Percentiles rank a stretch among this genome's conserved stretches.
Evolutionary conservation across 1,284 basidiomycete genomes (phyloP).

Genomic region (Meira miltonrushii): DNA sequence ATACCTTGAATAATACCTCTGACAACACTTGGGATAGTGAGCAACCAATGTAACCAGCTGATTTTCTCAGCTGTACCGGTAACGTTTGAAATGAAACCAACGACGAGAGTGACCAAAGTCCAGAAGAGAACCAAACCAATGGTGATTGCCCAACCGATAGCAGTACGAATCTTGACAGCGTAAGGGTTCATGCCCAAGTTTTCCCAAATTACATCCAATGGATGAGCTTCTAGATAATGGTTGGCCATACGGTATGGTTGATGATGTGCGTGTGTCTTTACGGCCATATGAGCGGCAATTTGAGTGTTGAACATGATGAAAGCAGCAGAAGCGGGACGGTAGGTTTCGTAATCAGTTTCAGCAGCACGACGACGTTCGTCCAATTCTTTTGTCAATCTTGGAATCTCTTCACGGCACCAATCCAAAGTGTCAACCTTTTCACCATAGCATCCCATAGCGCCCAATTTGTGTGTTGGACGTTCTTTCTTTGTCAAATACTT

Average conservation of each 20-base stretch:
- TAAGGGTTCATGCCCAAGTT: constrained; percentile 85
- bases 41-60: constrained; percentile 77
- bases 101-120: constrained; percentile 61
- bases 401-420: constrained; percentile 68
- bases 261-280: constrained; percentile 33
- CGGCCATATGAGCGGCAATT: constrained; percentile 60
- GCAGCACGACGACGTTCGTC: constrained; percentile 63
- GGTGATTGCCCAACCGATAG: constrained; percentile 57
- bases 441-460: constrained; percentile 61
- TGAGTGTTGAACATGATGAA: constrained; percentile 92
- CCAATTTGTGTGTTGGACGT: constrained; percentile 74
- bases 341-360: constrained; percentile 57
- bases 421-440: constrained; percentile 77
- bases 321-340: constrained; percentile 58
- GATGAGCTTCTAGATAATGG: constrained; percentile 40
- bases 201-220: constrained; percentile 76
- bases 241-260: constrained; percentile 42
- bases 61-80: constrained; percentile 64
- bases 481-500: constrained; percentile 47
- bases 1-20: constrained; percentile 72
- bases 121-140: constrained; percentile 65
- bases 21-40: constrained; percentile 58
- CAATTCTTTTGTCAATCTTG: constrained; percentile 58
- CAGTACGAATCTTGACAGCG: constrained; percentile 64
- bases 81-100: constrained; percentile 80